These are phyloP conservation scores for Ettlia oleoabundans DNA, from an alignment of 139 green algal species.

Conservation along the genomic window DNA sequence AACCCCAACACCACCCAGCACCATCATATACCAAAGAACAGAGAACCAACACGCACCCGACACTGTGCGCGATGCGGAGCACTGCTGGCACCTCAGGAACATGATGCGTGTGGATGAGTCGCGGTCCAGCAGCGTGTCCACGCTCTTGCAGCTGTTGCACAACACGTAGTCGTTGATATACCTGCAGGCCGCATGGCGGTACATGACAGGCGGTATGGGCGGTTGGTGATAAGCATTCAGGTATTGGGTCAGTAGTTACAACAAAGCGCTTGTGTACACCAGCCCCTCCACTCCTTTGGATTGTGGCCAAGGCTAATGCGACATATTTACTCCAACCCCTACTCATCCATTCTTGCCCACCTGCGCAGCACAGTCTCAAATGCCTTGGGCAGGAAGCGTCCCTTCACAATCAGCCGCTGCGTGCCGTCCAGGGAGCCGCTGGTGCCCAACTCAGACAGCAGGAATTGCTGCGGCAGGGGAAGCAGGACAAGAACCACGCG, in stretches of 20 bases:
- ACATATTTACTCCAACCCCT: too few relatives aligned
- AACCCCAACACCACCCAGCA: too few relatives aligned
- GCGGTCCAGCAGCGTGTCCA: constrained; percentile 94
- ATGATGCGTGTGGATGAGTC: constrained; percentile 89
- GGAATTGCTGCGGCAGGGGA: constrained; percentile 70
- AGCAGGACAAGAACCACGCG: background rate
- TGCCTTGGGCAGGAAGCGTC: constrained; percentile 96
- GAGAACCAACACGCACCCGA: constrained; percentile 11
- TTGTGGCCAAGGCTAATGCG: too few relatives aligned
- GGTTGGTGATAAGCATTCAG: too few relatives aligned
- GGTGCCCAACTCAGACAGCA: constrained; percentile 96
- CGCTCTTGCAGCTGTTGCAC: constrained; percentile 95
- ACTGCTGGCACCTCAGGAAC: constrained; percentile 94
- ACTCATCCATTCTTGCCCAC: background rate
- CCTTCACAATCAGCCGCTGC: constrained; percentile 96
- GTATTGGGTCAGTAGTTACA: too few relatives aligned
- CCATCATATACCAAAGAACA: background rate
- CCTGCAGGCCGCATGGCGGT: constrained; percentile 27
- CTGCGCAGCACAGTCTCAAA: constrained; percentile 96
- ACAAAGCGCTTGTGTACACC: too few relatives aligned
- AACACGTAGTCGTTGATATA: constrained; percentile 99
- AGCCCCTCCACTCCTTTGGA: too few relatives aligned
- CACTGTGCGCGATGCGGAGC: constrained; percentile 88
- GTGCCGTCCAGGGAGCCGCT: constrained; percentile 86
- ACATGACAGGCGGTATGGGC: background rate